phyloP scores from a whole-genome alignment of 2,329 filamentous ascomycete genomes.

The Graphiopsis chlorocephala region DNA sequence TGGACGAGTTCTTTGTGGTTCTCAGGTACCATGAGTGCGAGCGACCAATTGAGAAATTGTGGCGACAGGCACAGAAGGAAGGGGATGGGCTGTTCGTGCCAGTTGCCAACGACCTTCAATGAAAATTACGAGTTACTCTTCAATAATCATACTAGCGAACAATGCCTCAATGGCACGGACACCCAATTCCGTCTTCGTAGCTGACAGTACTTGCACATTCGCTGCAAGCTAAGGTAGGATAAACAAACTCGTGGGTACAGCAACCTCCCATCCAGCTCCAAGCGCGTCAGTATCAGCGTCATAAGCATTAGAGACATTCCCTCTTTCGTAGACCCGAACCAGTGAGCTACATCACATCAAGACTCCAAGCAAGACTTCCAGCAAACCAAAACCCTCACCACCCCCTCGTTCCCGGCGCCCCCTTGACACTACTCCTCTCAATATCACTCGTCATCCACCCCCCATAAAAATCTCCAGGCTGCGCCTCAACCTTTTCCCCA shows the following conservation, averaged over 20 bases:
- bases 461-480: slow-evolving; percentile 63
- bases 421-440: slow-evolving; percentile 50
- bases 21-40: not conserved
- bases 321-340: too few relatives aligned
- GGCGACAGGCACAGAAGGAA: not conserved
- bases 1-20: not conserved
- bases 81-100: not conserved
- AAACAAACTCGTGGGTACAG: too few relatives aligned
- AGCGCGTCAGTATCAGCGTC: too few relatives aligned
- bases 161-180: too few relatives aligned
- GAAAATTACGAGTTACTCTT: too few relatives aligned
- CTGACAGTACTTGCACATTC: too few relatives aligned
- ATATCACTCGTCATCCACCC: slow-evolving; percentile 63
- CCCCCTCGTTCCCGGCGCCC: slow-evolving; percentile 41
- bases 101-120: not conserved
- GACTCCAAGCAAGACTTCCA: not conserved
- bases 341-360: too few relatives aligned
- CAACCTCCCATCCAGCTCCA: too few relatives aligned
- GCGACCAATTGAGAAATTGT: not conserved
- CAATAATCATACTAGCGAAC: too few relatives aligned
- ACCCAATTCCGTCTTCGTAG: too few relatives aligned
- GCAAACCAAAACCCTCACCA: slow-evolving; percentile 23
- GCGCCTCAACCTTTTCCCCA: slow-evolving; percentile 57
- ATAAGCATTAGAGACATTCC: too few relatives aligned
- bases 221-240: too few relatives aligned